Base-by-base conservation (phyloP, 345 rosid species). In the Microcos paniculata region DNA sequence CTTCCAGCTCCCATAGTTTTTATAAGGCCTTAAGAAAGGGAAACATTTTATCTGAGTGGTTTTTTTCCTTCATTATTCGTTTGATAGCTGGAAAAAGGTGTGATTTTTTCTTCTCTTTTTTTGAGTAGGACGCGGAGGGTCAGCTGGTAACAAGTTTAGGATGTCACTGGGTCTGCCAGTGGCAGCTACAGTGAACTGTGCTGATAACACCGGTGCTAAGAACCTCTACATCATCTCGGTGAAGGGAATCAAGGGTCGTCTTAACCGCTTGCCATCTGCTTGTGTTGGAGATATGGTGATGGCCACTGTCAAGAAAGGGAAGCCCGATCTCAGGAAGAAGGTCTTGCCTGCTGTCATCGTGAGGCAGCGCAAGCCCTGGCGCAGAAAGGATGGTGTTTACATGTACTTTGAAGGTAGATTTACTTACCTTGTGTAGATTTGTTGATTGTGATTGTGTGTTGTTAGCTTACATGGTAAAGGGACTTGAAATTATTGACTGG, bases 131-230 rank as follows among this genome's bases (percentile, higher is more conserved):
- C 92, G 99, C 8, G 99, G 99, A 78, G 98, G 99, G 14, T 82
- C 96, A 2, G 97, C 97, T 2, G 98, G 97, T 53, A 94, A 89
- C 92, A 94, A 92, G 84, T 94, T 94, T 81, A 83, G 98, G 81
- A 95, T 95, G 97, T 89, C 99, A 10, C 94, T 93, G 80, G 98
- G 99, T 95, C 87, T 95, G 51, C 99, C 99, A 0, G 99, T 93
- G 77, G 99, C 99, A 0, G 99, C 99, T 14, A 95, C 99, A 0
- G 97, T 95, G 77, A 93, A 95, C 91, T 95, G 99, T 58, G 99
- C 99, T 0, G 99, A 95, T 13, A 95, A 95, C 90, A 95, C 97
- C 0, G 98, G 99, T 6, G 98, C 99, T 0, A 95, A 95, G 93
- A 93, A 93, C 79, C 92, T 94, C 4, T 94, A 92, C 86, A 92